These are phyloP conservation scores for Domatiomyces catenatus DNA, from an alignment of 2,329 filamentous ascomycete genomes.

Conservation along the genomic window DNA sequence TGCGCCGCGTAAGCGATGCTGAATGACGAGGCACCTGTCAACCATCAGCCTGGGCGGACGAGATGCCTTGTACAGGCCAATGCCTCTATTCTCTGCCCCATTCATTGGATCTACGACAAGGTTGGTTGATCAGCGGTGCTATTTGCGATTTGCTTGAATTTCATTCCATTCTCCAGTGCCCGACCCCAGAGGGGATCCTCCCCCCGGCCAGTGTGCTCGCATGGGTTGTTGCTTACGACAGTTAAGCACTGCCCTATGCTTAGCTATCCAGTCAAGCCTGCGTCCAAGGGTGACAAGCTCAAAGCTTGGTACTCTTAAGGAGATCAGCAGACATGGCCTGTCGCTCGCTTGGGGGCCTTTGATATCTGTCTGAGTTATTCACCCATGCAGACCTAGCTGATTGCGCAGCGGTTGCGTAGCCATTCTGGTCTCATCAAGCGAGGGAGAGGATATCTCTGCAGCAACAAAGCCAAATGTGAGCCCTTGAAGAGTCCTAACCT, in stretches of 20 bases:
- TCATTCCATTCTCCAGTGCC: not conserved
- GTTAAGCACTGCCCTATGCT: not conserved
- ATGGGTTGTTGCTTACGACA: not conserved
- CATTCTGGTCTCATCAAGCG: not conserved
- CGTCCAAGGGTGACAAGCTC: not conserved
- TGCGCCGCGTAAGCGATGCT: not conserved
- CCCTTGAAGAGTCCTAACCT: not conserved
- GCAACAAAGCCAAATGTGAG: not conserved
- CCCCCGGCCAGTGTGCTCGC: not conserved
- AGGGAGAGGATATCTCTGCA: not conserved
- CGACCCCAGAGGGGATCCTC: not conserved
- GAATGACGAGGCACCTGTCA: not conserved
- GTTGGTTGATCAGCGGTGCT: not conserved
- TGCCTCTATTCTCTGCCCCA: too few species aligned
- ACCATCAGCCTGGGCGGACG: not conserved
- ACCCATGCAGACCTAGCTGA: not conserved
- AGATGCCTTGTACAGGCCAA: not conserved
- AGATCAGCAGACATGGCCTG: not conserved
- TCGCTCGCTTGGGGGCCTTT: not conserved
- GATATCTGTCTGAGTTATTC: not conserved
- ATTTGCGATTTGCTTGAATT: not conserved
- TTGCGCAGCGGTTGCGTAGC: not conserved
- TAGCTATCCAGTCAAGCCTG: not conserved
- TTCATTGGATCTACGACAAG: not conserved
- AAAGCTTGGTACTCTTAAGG: not conserved